Conservation (phyloP, 1,284 basidiomycete genomes). For the Ustilago hordei region DNA sequence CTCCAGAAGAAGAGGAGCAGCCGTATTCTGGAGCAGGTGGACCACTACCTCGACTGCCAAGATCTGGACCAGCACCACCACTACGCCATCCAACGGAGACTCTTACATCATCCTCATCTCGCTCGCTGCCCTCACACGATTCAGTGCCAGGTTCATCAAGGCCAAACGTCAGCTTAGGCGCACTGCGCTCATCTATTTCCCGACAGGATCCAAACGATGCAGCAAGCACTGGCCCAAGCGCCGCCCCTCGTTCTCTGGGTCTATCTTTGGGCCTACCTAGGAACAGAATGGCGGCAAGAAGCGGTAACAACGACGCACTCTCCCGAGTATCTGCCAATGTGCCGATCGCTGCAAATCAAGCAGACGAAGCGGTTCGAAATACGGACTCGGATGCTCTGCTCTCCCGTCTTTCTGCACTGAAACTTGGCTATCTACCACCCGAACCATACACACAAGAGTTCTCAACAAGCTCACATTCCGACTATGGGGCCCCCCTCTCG, state of each 20-base stretch:
- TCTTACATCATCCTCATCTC: not conserved
- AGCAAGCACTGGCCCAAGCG: not conserved
- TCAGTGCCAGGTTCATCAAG: not conserved
- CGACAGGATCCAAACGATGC: not conserved
- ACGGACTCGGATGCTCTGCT: constrained; percentile 81
- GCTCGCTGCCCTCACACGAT: not conserved
- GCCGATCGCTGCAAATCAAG: constrained; percentile 13
- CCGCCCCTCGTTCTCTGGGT: constrained; percentile 12
- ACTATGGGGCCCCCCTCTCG: not conserved
- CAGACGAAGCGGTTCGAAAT: constrained; percentile 77
- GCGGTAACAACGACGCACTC: not conserved
- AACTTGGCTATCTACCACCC: constrained; percentile 30
- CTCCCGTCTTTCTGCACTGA: constrained; percentile 76
- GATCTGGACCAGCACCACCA: constrained; percentile 3
- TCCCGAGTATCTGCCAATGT: not conserved
- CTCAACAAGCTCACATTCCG: not conserved
- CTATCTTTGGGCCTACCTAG: constrained; percentile 39
- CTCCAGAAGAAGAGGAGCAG: constrained; percentile 17
- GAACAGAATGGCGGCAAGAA: constrained; percentile 2
- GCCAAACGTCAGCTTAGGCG: constrained; percentile 3
- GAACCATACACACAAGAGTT: constrained; percentile 53
- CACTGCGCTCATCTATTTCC: not conserved
- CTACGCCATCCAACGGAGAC: not conserved
- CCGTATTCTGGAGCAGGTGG: constrained; percentile 9
- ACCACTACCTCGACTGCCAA: constrained; percentile 14